Evolutionary conservation across 176 grass and related monocot genomes (phyloP), one percentile per base, ranked within the genome.

Genomic region (Oryza brachyantha): DNA sequence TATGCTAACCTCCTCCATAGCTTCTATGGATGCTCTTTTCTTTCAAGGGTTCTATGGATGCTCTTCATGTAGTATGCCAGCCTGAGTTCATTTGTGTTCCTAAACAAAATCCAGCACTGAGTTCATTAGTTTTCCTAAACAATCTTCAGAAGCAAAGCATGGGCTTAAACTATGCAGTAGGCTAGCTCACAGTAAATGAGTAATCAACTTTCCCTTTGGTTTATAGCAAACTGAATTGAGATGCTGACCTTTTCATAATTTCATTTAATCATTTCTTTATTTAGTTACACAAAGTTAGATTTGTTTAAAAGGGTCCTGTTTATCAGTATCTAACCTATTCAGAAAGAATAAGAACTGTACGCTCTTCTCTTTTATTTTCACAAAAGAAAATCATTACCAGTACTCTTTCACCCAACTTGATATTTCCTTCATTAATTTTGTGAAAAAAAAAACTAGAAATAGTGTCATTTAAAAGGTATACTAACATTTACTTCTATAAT

Each of bases 31-130:
- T 52, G 48, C 19, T n/a, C n/a, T 52, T 52, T 7, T 19, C 14
- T 52, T 52, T 52, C 13, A 52, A 52, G 17, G 19, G 19, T 67
- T 52, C 19, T 52, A 52, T n/a, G 5, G 17, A 8, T 29, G 19
- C 25, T 74, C 29, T 73, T 79, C 48, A 61, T 79, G 80, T 29
- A 81, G 12, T 61, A 83, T 73, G 54, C 39, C 61, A 59, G 8
- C 29, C 57, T 66, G 58, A 40, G 22, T 31, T 61, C 26, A 50
- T 45, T 82, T 38, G 50, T 73, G 60, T 78, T 73, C 19, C 13
- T 57, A 37, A 16, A 78, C 5, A 12, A 79, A n/a, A n/a, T n/a
- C 39, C 61, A 59, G 8, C 29, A n/a, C 57, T 66, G 58, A 40
- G 22, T 31, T 61, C 26, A 50, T 45, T 82, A 29, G 50, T 73